A percentile compares a stretch with the other conserved stretches of the same genome.
Evolutionary conservation across 1,284 basidiomycete genomes (phyloP).

Genomic region (Ustilago lituana): DNA sequence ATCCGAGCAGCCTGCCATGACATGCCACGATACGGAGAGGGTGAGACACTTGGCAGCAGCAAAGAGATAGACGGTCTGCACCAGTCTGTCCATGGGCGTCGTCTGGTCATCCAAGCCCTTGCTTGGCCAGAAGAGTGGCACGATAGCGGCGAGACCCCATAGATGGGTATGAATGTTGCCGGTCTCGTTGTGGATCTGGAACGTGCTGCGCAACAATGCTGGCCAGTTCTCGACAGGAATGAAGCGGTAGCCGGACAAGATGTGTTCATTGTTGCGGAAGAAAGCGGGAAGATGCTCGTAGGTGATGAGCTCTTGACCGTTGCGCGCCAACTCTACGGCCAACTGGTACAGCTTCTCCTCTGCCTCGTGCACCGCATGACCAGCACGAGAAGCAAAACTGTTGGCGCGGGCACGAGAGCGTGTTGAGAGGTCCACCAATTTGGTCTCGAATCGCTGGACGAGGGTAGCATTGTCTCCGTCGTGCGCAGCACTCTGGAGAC

Average conservation of each 20-base stretch:
- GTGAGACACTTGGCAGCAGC: constrained; percentile 65
- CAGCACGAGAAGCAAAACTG: constrained; percentile 43
- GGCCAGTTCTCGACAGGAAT: constrained; percentile 61
- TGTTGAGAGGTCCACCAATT: constrained; percentile 29
- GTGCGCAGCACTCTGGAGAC: constrained; percentile 16
- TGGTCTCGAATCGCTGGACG: constrained; percentile 37
- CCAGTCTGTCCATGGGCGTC: constrained; percentile 62
- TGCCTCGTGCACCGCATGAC: constrained; percentile 53
- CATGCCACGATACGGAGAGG: constrained; percentile 64
- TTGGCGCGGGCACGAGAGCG: constrained; percentile 38
- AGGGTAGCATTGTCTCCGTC: constrained; percentile 10
- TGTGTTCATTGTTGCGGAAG: constrained; percentile 66
- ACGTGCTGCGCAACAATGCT: constrained; percentile 57
- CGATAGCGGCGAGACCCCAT: constrained; percentile 56
- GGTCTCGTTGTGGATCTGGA: constrained; percentile 67
- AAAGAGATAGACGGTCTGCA: constrained; percentile 64
- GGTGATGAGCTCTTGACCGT: constrained; percentile 56
- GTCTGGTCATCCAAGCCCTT: constrained; percentile 60
- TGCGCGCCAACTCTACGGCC: constrained; percentile 58
- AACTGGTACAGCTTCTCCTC: constrained; percentile 61
- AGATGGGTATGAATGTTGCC: constrained; percentile 66
- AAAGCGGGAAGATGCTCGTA: constrained; percentile 61
- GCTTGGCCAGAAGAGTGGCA: constrained; percentile 62
- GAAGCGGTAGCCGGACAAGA: constrained; percentile 65
- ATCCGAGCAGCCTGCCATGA: constrained; percentile 65